phyloP scores from a whole-genome alignment of 2,329 filamentous ascomycete species.

The Clonostachys solani region DNA sequence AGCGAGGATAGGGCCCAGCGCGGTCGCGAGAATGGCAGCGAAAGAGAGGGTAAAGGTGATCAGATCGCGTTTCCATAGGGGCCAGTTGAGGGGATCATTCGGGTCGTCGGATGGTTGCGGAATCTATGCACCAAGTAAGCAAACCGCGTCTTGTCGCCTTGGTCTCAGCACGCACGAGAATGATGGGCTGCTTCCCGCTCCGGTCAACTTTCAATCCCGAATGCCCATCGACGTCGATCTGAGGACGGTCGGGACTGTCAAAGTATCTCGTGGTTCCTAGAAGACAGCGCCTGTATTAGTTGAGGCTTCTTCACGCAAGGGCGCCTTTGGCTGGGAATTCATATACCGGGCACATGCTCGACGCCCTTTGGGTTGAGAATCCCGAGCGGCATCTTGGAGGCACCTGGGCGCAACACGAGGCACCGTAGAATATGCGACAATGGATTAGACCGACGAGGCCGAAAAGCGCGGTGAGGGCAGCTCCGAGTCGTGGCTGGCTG shows the following conservation, averaged over 20 bases:
- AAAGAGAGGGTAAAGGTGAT: conserved; percentile 77
- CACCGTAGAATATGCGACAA: no score
- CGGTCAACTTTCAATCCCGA: conserved; percentile 66
- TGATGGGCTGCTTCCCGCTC: conserved; percentile 62
- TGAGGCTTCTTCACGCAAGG: neutral
- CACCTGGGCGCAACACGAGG: no score
- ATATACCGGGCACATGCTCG: conserved; percentile 70
- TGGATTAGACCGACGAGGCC: neutral
- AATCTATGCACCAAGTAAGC: conserved; percentile 22
- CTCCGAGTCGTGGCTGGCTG: no score
- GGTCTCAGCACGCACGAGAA: conserved; percentile 54
- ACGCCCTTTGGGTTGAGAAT: conserved; percentile 65
- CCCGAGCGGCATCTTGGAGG: conserved; percentile 46
- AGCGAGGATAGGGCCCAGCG: conserved; percentile 80
- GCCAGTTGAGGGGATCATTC: conserved; percentile 85
- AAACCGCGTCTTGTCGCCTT: no score
- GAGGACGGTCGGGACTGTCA: conserved; percentile 49
- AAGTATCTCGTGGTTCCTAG: conserved; percentile 61
- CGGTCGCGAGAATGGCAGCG: conserved; percentile 77
- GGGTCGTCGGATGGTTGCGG: conserved; percentile 90
- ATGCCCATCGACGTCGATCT: conserved; percentile 30
- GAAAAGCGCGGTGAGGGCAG: neutral
- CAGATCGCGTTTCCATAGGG: conserved; percentile 77
- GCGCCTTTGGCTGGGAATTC: neutral
- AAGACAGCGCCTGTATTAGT: neutral